Evolutionary conservation across 2,329 filamentous ascomycete species (phyloP), one percentile per base, ranked within the genome.

Genomic region (Fusarium duplospermum): DNA sequence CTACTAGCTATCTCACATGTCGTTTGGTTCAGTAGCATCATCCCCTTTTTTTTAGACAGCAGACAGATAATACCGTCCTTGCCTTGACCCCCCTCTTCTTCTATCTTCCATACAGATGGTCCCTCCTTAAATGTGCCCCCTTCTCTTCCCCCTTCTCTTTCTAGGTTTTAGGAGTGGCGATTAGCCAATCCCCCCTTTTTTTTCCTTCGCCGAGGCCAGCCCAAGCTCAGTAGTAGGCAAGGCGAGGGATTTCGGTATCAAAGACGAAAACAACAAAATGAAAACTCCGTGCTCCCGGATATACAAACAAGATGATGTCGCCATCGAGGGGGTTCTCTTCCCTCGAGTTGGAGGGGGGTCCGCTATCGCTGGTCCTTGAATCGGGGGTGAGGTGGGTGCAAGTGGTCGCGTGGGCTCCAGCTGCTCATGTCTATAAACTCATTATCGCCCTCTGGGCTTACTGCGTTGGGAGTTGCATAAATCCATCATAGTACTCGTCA

Each of bases 401-500:
- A 56, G 52, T 62, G 54, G 58, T 64, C 58, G 66, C 40, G 66
- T 74, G 50, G 59, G 63, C 70, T 68, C 45, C 27, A 63, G 56
- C 66, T 75, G 66, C 60, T 70, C 70, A 64, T 77, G 61, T 70
- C 47, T 64, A 71, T 63, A 67, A 76, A 65, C 62, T 75, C 62
- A 67, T 71, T 54, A 64, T 58, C 31, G 35, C 42, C 54, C 38
- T 62, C 31, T 52, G 45, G 52, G 57, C 58, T 67, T 76, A 73
- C 61, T 75, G 67, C 20, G 64, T 71, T n/a, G 87, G 87, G 38
- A 89, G 78, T 77, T 89, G 83, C 80, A 90, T 82, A 77, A 90
- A 90, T 29, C 87, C 85, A 50, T 83, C 83, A 73, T 89, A 90
- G 76, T 90, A 90, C 18, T 80, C 79, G 73, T 89, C 87, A 27